Percentiles rank a stretch among this genome's conserved stretches.
These are phyloP conservation scores for Talaromyces ruber DNA, from an alignment of 495 filamentous ascomycete genomes.

Conservation along the genomic window DNA sequence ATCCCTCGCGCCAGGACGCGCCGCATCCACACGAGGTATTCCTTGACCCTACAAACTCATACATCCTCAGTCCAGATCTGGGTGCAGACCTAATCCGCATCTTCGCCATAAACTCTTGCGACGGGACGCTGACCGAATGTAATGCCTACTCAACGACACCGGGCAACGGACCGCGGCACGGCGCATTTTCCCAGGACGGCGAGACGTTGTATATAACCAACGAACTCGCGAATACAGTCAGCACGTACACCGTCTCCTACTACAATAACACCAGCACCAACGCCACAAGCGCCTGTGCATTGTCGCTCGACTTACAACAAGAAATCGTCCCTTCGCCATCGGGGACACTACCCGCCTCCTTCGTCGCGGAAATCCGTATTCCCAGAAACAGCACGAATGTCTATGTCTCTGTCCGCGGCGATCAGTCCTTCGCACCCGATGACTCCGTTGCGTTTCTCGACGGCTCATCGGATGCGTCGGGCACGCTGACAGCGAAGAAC, in stretches of 20 bases:
- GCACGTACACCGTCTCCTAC: conserved; percentile 53
- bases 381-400: conserved; percentile 11
- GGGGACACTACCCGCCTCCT: conserved; percentile 19
- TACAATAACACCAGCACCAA: no score
- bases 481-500: conserved; percentile 39
- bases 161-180: conserved; percentile 57
- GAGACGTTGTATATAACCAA: conserved; percentile 46
- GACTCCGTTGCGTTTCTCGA: conserved; percentile 28
- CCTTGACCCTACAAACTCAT: conserved; percentile 52
- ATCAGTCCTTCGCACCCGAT: conserved; percentile 22
- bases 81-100: conserved; percentile 55
- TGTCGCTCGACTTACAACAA: conserved; percentile 23
- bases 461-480: conserved; percentile 32
- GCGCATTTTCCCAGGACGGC: conserved; percentile 27
- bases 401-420: conserved; percentile 37
- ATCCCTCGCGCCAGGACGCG: conserved; percentile 43
- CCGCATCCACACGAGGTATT: conserved; percentile 55
- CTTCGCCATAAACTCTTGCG: conserved; percentile 32
- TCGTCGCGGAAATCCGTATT: conserved; percentile 28
- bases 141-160: conserved; percentile 9
- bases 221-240: conserved; percentile 53
- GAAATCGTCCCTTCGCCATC: conserved; percentile 21
- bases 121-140: neutral
- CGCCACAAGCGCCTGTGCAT: conserved; percentile 14
- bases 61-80: conserved; percentile 54